Percentiles rank a stretch among this genome's conserved stretches.
These are phyloP conservation scores for Cercophora scortea DNA, from an alignment of 495 filamentous ascomycete species.

Conservation along the genomic window DNA sequence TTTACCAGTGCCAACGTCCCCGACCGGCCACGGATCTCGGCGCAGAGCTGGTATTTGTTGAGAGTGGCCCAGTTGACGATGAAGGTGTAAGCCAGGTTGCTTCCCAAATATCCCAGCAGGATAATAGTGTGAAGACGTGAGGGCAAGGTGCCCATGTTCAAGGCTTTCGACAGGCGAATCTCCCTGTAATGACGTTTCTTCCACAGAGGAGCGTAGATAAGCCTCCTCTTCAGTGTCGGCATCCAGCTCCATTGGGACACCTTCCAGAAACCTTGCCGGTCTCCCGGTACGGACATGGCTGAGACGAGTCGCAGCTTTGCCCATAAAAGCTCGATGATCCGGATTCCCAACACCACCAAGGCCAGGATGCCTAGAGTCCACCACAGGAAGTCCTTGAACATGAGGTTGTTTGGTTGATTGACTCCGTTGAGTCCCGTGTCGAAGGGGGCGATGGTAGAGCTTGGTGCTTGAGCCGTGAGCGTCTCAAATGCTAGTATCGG, in stretches of 20 bases:
- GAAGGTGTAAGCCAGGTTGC: constrained; percentile 59
- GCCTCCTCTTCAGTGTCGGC: constrained; percentile 61
- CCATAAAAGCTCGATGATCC: constrained; percentile 36
- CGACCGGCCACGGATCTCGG: constrained; percentile 68
- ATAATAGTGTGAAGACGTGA: constrained; percentile 73
- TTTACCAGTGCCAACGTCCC: constrained; percentile 79
- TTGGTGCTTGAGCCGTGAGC: constrained; percentile 6
- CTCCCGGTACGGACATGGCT: constrained; percentile 36
- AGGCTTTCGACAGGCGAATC: constrained; percentile 63
- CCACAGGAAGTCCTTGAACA: constrained; percentile 42
- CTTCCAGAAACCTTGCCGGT: constrained; percentile 43
- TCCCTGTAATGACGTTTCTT: constrained; percentile 80
- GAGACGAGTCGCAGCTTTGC: constrained; percentile 39
- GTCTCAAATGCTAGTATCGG: constrained; percentile 4
- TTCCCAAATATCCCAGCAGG: constrained; percentile 53
- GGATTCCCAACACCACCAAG: constrained; percentile 34
- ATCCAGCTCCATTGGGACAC: constrained; percentile 39
- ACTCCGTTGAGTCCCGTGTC: constrained; percentile 43
- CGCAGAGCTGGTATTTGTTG: constrained; percentile 44
- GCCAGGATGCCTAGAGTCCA: constrained; percentile 41
- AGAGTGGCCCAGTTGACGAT: constrained; percentile 48
- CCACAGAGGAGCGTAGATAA: constrained; percentile 80
- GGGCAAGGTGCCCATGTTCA: constrained; percentile 81
- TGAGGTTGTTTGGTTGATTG: constrained; percentile 38
- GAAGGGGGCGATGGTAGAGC: constrained; percentile 38